Evolutionary conservation across 352 stramenopile species (phyloP).

Genomic region (Pythium sukuiense): DNA sequence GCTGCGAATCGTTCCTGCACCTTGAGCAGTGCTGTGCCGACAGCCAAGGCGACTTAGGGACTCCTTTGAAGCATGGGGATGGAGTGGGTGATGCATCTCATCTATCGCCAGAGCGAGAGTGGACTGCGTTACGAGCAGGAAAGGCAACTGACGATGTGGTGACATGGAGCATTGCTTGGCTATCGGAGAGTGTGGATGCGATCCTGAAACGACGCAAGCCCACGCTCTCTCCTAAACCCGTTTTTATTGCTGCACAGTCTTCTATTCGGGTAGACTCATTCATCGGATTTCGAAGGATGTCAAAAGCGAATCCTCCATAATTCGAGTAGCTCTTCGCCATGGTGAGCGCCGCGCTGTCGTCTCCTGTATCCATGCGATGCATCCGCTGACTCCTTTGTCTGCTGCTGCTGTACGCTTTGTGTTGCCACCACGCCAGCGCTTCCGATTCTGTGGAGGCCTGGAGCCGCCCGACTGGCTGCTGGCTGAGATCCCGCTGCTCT

Average conservation of each 20-base stretch:
- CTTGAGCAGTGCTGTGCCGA: no score
- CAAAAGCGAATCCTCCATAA: neutral
- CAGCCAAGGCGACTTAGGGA: no score
- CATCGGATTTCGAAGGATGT: neutral
- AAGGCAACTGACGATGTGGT: no score
- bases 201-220: slow-evolving; percentile 1
- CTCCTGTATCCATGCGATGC: neutral
- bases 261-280: neutral
- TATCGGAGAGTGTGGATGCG: no score
- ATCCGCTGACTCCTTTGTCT: neutral
- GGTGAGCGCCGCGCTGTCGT: neutral
- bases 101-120: no score
- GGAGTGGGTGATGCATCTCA: no score
- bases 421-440: slow-evolving; percentile 32
- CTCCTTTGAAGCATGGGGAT: no score
- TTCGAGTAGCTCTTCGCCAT: no score
- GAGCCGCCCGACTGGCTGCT: slow-evolving; percentile 69
- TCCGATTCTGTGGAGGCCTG: slow-evolving; percentile 61
- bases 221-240: neutral
- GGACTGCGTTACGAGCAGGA: no score
- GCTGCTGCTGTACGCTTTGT: neutral
- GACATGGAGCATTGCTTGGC: no score
- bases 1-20: no score
- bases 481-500: slow-evolving; percentile 43
- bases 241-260: no score